Evolutionary conservation across 129 eudicot species (phyloP).

Genomic region (Centella asiatica): DNA sequence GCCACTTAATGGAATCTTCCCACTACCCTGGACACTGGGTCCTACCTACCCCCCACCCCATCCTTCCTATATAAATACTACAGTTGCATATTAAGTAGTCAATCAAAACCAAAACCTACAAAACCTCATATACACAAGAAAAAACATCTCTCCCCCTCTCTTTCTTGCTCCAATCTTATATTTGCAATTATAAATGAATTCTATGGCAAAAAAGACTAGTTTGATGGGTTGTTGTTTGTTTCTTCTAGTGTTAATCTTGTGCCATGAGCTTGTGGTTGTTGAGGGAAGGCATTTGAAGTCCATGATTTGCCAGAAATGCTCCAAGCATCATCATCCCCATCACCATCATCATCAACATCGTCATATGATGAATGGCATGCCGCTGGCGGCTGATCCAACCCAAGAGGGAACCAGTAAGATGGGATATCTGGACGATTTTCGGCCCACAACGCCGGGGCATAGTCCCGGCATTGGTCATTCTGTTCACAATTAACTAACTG

Average conservation of each 20-base stretch:
- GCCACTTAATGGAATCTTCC: slow-evolving; percentile 13
- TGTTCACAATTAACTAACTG: not conserved
- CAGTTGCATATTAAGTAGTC: slow-evolving; percentile 6
- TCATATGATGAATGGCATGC: not conserved
- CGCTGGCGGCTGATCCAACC: not conserved
- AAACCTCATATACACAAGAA: not conserved
- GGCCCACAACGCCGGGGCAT: slow-evolving; percentile 32
- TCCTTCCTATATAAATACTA: slow-evolving; percentile 7
- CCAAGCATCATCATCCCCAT: not conserved
- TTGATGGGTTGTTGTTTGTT: not conserved
- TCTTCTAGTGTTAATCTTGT: slow-evolving; percentile 6
- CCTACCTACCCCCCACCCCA: not conserved
- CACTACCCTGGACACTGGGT: slow-evolving; percentile 11
- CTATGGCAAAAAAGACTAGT: slow-evolving; percentile 17
- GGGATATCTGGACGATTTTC: slow-evolving; percentile 17
- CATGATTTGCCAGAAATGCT: slow-evolving; percentile 16
- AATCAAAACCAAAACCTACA: not conserved
- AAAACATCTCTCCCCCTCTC: not conserved
- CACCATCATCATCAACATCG: not conserved
- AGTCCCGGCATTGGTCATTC: slow-evolving; percentile 44
- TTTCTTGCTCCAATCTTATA: not conserved
- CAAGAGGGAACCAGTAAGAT: slow-evolving; percentile 9
- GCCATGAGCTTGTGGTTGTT: slow-evolving; percentile 7
- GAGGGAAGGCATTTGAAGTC: slow-evolving; percentile 27
- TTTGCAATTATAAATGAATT: no score